Conservation (phyloP, 164 flowering plant genomes). For the Protea cynaroides region DNA sequence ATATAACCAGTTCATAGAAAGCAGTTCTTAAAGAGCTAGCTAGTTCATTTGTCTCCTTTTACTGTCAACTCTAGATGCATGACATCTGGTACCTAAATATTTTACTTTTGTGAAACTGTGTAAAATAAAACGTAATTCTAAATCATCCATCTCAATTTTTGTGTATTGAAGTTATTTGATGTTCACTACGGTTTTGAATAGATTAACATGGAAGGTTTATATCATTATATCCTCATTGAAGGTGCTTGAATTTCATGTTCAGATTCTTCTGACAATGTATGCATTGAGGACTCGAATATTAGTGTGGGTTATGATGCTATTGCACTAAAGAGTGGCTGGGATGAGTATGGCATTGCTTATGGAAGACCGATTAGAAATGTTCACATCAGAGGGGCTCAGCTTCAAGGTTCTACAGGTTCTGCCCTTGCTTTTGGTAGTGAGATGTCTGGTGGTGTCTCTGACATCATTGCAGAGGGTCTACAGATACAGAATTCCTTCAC, state of each 20-base stretch:
- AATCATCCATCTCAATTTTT: too few species aligned
- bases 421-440: conserved; percentile 65
- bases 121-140: too few species aligned
- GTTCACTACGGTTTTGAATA: too few species aligned
- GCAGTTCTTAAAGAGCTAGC: not conserved
- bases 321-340: conserved; percentile 77
- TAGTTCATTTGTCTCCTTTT: too few species aligned
- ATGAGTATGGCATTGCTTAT: conserved; percentile 63
- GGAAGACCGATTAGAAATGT: conserved; percentile 45
- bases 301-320: conserved; percentile 59
- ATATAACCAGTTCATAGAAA: not conserved
- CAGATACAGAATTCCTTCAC: conserved; percentile 29
- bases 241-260: conserved; percentile 11
- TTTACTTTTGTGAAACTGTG: too few species aligned
- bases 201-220: too few species aligned
- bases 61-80: too few species aligned
- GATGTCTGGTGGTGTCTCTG: conserved; percentile 77
- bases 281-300: conserved; percentile 64
- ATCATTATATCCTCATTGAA: too few species aligned
- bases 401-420: conserved; percentile 43
- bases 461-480: conserved; percentile 34
- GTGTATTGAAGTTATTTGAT: too few species aligned
- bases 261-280: conserved; percentile 59
- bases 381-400: conserved; percentile 34
- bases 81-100: too few species aligned